phyloP scores from a whole-genome alignment of 495 filamentous ascomycete species.

The Rostrohypoxylon terebratum region DNA sequence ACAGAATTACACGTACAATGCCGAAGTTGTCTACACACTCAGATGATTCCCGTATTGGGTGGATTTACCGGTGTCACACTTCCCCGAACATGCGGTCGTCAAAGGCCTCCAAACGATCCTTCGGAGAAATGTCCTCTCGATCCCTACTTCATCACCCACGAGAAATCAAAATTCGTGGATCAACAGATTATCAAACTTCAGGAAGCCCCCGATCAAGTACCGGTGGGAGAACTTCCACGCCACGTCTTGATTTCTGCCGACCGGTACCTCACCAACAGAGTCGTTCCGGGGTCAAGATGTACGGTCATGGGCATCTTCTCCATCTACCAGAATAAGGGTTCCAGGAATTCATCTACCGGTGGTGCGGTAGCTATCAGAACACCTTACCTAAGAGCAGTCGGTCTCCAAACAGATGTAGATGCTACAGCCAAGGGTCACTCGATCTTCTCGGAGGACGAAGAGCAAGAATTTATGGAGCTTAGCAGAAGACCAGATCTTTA shows the following conservation, averaged over 20 bases:
- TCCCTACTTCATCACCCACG: constrained; percentile 94
- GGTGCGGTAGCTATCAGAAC: constrained; percentile 94
- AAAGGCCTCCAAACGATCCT: constrained; percentile 67
- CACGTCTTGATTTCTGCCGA: constrained; percentile 96
- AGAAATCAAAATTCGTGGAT: constrained; percentile 95
- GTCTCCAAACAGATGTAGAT: constrained; percentile 90
- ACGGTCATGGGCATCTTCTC: constrained; percentile 98
- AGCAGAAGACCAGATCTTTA: constrained; percentile 93
- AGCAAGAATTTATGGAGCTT: constrained; percentile 96
- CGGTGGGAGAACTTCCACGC: constrained; percentile 94
- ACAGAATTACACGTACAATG: constrained; percentile 89
- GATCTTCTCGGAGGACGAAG: constrained; percentile 93
- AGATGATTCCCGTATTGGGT: constrained; percentile 77
- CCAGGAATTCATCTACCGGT: constrained; percentile 75
- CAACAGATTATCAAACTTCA: constrained; percentile 98
- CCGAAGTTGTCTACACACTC: constrained; percentile 81
- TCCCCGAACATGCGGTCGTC: constrained; percentile 78
- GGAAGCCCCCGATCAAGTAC: constrained; percentile 97
- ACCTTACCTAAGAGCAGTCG: constrained; percentile 94
- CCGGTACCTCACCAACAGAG: constrained; percentile 93
- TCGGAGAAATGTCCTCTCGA: constrained; percentile 85
- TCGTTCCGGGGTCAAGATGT: constrained; percentile 94
- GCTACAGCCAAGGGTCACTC: constrained; percentile 87
- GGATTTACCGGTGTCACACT: constrained; percentile 89
- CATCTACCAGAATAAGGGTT: constrained; percentile 91